phyloP scores from a whole-genome alignment of 1,139 yeast species.

The Blastobotrys buckinghamii region DNA sequence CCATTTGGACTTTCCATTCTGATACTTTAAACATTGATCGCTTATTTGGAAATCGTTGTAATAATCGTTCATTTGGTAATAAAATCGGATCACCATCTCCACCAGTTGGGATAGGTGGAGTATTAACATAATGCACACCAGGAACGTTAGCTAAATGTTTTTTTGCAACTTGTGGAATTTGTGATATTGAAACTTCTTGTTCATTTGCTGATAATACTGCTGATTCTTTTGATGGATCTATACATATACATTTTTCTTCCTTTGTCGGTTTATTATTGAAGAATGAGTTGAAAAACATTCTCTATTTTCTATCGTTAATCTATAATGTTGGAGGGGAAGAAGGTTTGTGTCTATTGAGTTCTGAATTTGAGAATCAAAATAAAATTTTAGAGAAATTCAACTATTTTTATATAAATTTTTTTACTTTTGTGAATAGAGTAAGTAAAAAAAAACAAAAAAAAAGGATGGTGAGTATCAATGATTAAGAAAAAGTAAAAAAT shows the following conservation, averaged over 20 bases:
- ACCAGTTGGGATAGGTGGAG: constrained; percentile 13
- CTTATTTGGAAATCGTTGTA: constrained; percentile 26
- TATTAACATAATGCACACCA: constrained; percentile 6
- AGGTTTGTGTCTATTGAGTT: too few relatives aligned
- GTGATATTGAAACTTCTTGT: background rate
- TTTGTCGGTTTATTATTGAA: background rate
- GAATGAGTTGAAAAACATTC: background rate
- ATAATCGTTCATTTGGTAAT: constrained; percentile 30
- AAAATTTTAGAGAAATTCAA: background rate
- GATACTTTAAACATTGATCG: constrained; percentile 18
- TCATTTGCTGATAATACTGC: background rate
- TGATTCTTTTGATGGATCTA: constrained; percentile 6
- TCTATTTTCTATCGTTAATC: background rate
- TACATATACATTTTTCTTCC: constrained; percentile 3
- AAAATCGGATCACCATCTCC: constrained; percentile 24
- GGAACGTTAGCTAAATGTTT: constrained; percentile 9
- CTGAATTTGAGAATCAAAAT: too few relatives aligned
- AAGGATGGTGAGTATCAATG: background rate
- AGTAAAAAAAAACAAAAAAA: too few relatives aligned
- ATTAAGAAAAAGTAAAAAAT: background rate
- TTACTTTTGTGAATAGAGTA: background rate
- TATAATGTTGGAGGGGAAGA: too few relatives aligned
- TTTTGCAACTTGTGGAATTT: constrained; percentile 10
- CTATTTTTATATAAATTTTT: background rate
- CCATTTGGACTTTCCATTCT: constrained; percentile 17